These are phyloP conservation scores for Botrytis sinoallii DNA, from an alignment of 2,329 filamentous ascomycete genomes.

Conservation along the genomic window DNA sequence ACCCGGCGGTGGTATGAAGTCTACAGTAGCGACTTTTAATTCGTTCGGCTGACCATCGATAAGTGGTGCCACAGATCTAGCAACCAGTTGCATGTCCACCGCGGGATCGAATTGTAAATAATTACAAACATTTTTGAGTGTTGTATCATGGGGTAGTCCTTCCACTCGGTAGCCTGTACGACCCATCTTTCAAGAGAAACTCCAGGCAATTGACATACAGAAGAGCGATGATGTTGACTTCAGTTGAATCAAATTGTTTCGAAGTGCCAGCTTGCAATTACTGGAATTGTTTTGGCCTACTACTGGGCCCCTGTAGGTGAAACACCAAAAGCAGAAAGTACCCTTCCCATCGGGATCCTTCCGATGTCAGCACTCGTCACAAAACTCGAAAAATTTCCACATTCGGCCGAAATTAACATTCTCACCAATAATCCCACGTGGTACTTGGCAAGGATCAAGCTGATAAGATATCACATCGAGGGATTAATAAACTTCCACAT, in stretches of 20 bases:
- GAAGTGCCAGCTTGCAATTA: background rate
- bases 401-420: background rate
- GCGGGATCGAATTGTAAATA: conserved; percentile 13
- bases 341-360: background rate
- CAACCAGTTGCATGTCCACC: background rate
- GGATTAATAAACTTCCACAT: background rate
- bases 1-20: conserved; percentile 14
- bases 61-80: conserved; percentile 16
- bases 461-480: background rate
- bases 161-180: conserved; percentile 18
- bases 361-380: conserved; percentile 4
- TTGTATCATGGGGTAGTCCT: conserved; percentile 13
- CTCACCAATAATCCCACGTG: background rate
- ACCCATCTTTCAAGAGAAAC: background rate
- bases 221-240: background rate
- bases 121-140: conserved; percentile 10
- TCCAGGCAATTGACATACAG: background rate
- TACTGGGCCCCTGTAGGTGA: background rate
- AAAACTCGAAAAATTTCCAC: background rate
- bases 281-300: background rate
- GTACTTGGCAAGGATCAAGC: background rate
- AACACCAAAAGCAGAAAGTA: background rate
- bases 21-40: conserved; percentile 17
- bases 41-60: conserved; percentile 1
- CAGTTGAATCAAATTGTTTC: background rate